Conservation (phyloP, 2,329 filamentous ascomycete genomes). For the Fusarium oligoseptatum region DNA sequence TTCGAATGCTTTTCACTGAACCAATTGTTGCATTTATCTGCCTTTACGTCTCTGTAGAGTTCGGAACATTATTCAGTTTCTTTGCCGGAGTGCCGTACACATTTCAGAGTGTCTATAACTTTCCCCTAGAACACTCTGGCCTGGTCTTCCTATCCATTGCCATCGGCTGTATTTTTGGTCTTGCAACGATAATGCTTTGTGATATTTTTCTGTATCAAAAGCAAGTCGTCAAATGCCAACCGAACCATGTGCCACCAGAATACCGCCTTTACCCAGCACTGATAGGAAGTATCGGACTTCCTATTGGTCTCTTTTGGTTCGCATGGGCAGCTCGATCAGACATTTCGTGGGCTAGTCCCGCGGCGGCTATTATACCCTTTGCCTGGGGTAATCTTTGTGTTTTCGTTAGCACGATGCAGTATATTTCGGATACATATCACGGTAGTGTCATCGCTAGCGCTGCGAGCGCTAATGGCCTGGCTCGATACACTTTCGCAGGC, state of each 20-base stretch:
- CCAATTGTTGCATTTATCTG: conserved; percentile 45
- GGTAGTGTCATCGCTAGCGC: conserved; percentile 69
- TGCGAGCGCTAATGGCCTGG: conserved; percentile 69
- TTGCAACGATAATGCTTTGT: conserved; percentile 56
- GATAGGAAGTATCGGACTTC: conserved; percentile 67
- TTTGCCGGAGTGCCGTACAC: conserved; percentile 65
- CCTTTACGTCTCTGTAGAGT: conserved; percentile 64
- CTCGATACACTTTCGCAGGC: conserved; percentile 67
- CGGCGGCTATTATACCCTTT: conserved; percentile 67
- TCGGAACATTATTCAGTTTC: conserved; percentile 66
- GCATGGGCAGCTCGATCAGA: conserved; percentile 65
- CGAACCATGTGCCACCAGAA: conserved; percentile 62
- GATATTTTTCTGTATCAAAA: conserved; percentile 58
- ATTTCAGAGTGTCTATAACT: conserved; percentile 60
- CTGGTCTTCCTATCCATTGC: conserved; percentile 62
- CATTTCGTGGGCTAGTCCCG: conserved; percentile 64
- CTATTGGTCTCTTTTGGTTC: conserved; percentile 70
- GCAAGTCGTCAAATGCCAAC: conserved; percentile 49
- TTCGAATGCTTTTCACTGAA: too few species aligned
- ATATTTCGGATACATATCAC: conserved; percentile 69
- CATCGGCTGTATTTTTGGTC: conserved; percentile 60
- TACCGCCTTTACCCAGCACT: conserved; percentile 70
- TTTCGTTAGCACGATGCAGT: conserved; percentile 67
- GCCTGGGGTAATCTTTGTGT: conserved; percentile 72
- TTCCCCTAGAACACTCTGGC: conserved; percentile 57